These are phyloP conservation scores for Rutidosis leptorrhynchoides DNA, from an alignment of 129 eudicot species.

Conservation along the genomic window DNA sequence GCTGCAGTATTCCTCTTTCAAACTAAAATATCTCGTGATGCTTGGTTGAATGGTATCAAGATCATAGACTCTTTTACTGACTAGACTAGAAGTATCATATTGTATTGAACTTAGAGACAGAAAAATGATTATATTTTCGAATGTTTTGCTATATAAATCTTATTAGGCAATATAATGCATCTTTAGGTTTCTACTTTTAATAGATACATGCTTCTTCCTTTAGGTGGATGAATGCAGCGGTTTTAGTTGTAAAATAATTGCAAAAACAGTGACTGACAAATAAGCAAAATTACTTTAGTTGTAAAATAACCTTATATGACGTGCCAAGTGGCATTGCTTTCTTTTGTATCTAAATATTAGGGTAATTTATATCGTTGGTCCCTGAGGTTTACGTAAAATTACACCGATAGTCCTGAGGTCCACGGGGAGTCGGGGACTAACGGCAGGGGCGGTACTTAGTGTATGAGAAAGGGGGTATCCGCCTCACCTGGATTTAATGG, in stretches of 20 bases:
- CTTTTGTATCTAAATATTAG: neutral
- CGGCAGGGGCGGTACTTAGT: too few relatives aligned
- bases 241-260: neutral
- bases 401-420: too few relatives aligned
- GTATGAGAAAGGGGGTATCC: too few relatives aligned
- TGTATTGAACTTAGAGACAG: neutral
- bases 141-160: neutral
- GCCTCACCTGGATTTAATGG: too few relatives aligned
- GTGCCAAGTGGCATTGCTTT: neutral
- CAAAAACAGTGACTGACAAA: neutral
- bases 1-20: neutral
- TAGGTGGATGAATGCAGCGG: neutral
- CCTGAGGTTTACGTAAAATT: too few relatives aligned
- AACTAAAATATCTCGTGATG: neutral
- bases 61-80: neutral
- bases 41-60: neutral
- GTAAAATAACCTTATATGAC: slow-evolving; percentile 2
- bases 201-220: neutral
- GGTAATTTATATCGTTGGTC: too few relatives aligned
- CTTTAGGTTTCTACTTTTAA: neutral
- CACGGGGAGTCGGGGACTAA: too few relatives aligned
- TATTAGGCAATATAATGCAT: neutral
- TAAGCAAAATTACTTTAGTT: too few relatives aligned
- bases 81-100: neutral
- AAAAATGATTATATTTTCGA: neutral